Percentiles rank a stretch among this genome's conserved stretches.
These are phyloP conservation scores for Anisodus tanguticus DNA, from an alignment of 257 asterid species.

Conservation along the genomic window DNA sequence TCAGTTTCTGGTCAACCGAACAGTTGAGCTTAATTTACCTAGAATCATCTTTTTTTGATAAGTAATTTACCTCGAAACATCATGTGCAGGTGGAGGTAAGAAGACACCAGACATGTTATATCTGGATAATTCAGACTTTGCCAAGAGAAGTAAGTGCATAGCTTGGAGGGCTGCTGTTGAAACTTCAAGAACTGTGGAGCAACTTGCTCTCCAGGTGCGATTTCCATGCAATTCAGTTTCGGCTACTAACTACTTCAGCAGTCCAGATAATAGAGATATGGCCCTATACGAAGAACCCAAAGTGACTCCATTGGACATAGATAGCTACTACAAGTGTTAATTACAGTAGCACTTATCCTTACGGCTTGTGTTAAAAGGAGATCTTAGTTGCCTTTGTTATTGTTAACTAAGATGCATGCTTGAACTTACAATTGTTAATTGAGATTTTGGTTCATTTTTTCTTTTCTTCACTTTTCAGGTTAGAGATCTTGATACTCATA, in stretches of 20 bases:
- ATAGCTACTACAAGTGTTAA: neutral
- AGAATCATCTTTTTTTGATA: neutral
- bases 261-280: constrained; percentile 2
- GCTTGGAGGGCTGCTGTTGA: constrained; percentile 97
- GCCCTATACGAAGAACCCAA: neutral
- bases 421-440: neutral
- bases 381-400: neutral
- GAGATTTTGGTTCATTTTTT: constrained; percentile 28
- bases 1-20: constrained; percentile 31
- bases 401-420: constrained; percentile 12
- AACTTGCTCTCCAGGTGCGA: constrained; percentile 88
- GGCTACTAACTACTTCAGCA: neutral
- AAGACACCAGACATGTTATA: constrained; percentile 79
- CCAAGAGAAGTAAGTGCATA: constrained; percentile 73
- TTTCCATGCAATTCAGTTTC: constrained; percentile 24
- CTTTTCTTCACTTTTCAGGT: constrained; percentile 57
- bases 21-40: constrained; percentile 32
- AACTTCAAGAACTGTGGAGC: constrained; percentile 75
- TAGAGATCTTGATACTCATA: constrained; percentile 86
- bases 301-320: constrained; percentile 3
- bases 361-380: constrained; percentile 13
- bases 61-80: constrained; percentile 35
- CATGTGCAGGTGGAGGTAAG: constrained; percentile 75
- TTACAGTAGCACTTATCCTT: constrained; percentile 5
- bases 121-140: constrained; percentile 81